Conservation (phyloP, 805 yeast species). For the Komagataella populi region DNA sequence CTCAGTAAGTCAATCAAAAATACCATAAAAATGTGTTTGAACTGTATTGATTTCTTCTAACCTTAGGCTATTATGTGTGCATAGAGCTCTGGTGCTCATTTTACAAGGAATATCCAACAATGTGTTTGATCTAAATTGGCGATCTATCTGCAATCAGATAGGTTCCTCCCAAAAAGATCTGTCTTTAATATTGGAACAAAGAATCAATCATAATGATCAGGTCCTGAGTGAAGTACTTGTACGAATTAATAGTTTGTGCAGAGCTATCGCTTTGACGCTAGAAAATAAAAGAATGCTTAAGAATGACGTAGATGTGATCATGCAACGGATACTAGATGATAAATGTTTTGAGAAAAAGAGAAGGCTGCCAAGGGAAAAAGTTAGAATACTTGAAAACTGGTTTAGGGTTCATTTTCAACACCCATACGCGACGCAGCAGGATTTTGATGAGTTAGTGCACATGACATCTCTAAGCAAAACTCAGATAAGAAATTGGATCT, state of each 20-base stretch:
- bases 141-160: not conserved
- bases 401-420: not conserved
- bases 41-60: not conserved
- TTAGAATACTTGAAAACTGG: not conserved
- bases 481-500: slow-evolving; percentile 11
- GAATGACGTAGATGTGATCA: not conserved
- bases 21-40: not conserved
- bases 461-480: slow-evolving; percentile 6
- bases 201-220: not conserved
- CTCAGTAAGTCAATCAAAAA: not conserved
- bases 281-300: not conserved
- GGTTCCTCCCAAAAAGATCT: not conserved
- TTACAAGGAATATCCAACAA: not conserved
- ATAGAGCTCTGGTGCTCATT: not conserved
- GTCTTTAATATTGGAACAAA: not conserved
- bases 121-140: not conserved
- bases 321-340: not conserved
- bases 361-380: not conserved
- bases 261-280: not conserved
- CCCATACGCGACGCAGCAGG: slow-evolving; percentile 9
- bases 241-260: not conserved
- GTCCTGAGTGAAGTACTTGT: not conserved
- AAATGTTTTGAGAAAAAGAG: not conserved
- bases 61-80: not conserved
- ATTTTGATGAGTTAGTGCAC: slow-evolving; percentile 3